Conservation (phyloP, 2,329 filamentous ascomycete genomes). For the Colletotrichum navitas region DNA sequence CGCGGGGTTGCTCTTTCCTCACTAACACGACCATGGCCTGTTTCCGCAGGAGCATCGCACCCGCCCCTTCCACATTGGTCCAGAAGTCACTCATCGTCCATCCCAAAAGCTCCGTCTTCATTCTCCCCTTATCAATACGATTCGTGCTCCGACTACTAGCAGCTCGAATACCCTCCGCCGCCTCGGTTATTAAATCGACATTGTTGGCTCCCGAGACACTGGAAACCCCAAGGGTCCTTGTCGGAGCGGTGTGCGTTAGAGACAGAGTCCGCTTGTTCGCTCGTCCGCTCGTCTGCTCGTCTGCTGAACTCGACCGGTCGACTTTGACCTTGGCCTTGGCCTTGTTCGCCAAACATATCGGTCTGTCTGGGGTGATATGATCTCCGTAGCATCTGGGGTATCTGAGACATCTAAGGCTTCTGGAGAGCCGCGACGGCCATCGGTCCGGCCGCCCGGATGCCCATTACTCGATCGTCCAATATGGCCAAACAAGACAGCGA, state of each 20-base stretch:
- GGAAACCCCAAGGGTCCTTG: neutral
- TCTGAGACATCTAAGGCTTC: neutral
- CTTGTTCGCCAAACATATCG: neutral
- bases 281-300: neutral
- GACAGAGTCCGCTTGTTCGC: neutral
- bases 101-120: neutral
- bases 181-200: neutral
- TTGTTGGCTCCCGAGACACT: neutral
- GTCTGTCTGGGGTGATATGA: neutral
- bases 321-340: neutral
- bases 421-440: neutral
- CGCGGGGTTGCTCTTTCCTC: neutral
- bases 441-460: constrained; percentile 7
- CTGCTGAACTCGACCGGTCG: neutral
- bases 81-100: neutral
- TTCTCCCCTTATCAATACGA: neutral
- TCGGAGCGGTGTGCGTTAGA: neutral
- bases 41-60: neutral
- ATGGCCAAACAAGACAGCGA: constrained; percentile 26
- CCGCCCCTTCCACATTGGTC: neutral
- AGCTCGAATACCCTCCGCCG: neutral
- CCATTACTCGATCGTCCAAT: constrained; percentile 1
- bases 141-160: neutral
- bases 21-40: neutral
- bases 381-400: neutral